Evolutionary conservation across 2,329 filamentous ascomycete genomes (phyloP).

Genomic region (Botryotinia convoluta): DNA sequence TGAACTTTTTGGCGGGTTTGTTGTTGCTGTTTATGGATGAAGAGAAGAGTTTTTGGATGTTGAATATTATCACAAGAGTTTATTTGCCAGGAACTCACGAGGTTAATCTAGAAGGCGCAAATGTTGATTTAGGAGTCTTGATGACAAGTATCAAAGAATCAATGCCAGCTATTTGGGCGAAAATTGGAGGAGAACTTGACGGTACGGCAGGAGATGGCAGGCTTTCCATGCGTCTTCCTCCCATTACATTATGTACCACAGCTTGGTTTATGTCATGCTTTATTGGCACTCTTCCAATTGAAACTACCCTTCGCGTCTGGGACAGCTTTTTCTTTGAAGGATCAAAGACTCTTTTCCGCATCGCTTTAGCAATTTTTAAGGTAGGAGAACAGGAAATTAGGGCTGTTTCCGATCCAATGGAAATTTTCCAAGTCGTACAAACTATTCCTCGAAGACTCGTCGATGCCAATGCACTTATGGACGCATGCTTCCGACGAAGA

Average conservation of each 20-base stretch:
- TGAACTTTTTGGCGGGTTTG: constrained; percentile 91
- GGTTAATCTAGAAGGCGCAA: constrained; percentile 83
- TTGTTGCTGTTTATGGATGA: constrained; percentile 86
- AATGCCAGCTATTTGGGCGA: constrained; percentile 80
- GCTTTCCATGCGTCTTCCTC: constrained; percentile 62
- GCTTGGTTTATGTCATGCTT: constrained; percentile 99
- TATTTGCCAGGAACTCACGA: constrained; percentile 92
- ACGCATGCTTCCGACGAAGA: constrained; percentile 76
- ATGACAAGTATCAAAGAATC: constrained; percentile 83
- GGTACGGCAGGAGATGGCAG: constrained; percentile 30
- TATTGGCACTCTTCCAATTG: constrained; percentile 87
- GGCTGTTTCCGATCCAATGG: constrained; percentile 80
- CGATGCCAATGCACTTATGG: constrained; percentile 78
- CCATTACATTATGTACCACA: constrained; percentile 88
- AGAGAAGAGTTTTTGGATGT: constrained; percentile 87
- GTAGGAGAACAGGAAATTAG: constrained; percentile 78
- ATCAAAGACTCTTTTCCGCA: constrained; percentile 87
- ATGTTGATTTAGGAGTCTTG: constrained; percentile 89
- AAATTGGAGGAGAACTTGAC: constrained; percentile 78
- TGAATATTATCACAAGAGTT: constrained; percentile 85
- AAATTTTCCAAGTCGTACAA: constrained; percentile 94
- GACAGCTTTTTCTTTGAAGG: constrained; percentile 96
- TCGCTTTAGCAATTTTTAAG: constrained; percentile 89
- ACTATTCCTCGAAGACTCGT: constrained; percentile 76
- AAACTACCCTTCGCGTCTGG: constrained; percentile 90